These are phyloP conservation scores for Vicia sativa DNA, from an alignment of 306 rosid species.

Conservation along the genomic window DNA sequence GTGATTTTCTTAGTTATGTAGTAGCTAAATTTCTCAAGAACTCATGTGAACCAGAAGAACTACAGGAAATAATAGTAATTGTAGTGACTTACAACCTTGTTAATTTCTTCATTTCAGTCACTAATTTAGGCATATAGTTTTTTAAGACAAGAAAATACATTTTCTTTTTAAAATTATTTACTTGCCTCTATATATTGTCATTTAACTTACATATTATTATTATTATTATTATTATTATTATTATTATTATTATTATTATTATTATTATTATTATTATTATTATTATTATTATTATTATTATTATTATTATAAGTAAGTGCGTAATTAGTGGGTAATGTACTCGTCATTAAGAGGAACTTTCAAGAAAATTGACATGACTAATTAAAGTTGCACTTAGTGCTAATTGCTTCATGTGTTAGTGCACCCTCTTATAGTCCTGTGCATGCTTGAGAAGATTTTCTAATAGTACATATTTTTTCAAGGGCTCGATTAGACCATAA, in stretches of 20 bases:
- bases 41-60: too few species aligned
- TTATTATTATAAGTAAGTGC: conserved; percentile 9
- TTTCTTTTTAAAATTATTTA: too few species aligned
- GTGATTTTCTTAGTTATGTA: too few species aligned
- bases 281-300: too few species aligned
- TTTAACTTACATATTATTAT: not conserved
- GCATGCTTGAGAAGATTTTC: conserved; percentile 16
- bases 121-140: too few species aligned
- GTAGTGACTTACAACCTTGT: too few species aligned
- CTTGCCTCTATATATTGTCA: not conserved
- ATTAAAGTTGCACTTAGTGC: conserved; percentile 5
- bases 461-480: not conserved
- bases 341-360: conserved; percentile 43
- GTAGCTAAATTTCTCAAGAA: too few species aligned
- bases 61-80: too few species aligned
- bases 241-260: too few species aligned
- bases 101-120: too few species aligned
- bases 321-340: conserved; percentile 46
- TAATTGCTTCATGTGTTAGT: conserved; percentile 14
- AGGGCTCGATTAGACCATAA: conserved; percentile 25
- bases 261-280: too few species aligned
- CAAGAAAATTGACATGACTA: conserved; percentile 12
- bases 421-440: conserved; percentile 32
- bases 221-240: not conserved
- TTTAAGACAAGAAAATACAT: too few species aligned